Evolutionary conservation across 2,329 filamentous ascomycete genomes (phyloP), one percentile per base, ranked within the genome.

Genomic region (Neonectria hederae): DNA sequence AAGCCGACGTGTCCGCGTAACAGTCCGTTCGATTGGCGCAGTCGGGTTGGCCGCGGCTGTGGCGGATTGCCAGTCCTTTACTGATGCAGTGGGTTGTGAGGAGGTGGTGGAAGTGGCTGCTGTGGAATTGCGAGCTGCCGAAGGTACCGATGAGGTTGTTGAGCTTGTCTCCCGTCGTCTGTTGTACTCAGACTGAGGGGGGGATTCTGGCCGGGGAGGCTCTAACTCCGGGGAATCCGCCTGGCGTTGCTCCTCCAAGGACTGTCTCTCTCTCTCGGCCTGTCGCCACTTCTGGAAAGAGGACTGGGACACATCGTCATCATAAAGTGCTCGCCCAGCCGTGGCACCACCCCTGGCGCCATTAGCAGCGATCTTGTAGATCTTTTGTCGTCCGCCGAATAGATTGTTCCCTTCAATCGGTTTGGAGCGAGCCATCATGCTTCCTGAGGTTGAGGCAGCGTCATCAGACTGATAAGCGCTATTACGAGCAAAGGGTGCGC

Each of bases 331-430:
- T 88, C 90, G 24, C 86, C 92, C 92, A 49, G 83, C 81, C 83
- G 92, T 87, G 49, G 84, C 85, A 21, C 83, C 81, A 17, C 73
- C 75, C 2, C 83, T 83, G 46, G 76, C 75, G 21, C 78, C 77
- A 26, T 84, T 84, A 4, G 82, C 83, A 0, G 92, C 85, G 68
- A 97, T 92, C 77, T 93, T 94, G 79, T 97, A 98, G 40, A 98
- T 90, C 81, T 98, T 98, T 77, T 98, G 96, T 48, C 96, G 89
- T 17, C 96, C 96, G 62, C 96, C 96, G 79, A 99, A 99, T 61
- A 99, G 80, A 70, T 92, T 91, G 76, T 98, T 99, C 49, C 95
- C 94, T 75, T 98, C 95, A 1, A 88, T 90, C 0, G 93, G 94
- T 71, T 94, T 90, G 8, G 91, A 84, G 55, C 96, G 87, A 72